These are phyloP conservation scores for Dacryopinax spathularia DNA, from an alignment of 768 basidiomycete species.

Conservation along the genomic window DNA sequence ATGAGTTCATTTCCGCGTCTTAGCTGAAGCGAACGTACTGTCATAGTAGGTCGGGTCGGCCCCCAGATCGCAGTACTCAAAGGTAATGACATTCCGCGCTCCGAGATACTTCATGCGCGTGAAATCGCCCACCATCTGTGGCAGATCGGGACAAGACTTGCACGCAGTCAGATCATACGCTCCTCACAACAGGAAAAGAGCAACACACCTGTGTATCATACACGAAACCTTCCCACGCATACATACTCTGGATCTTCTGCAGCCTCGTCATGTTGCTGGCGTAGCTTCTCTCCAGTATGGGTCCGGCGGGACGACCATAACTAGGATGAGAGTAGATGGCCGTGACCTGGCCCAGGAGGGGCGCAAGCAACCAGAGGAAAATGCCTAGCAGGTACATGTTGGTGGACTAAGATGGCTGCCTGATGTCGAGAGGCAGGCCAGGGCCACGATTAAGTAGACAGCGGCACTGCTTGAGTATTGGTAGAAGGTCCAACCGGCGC, in stretches of 20 bases:
- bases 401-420: no score
- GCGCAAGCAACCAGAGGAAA: neutral
- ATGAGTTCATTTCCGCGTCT: neutral
- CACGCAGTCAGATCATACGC: neutral
- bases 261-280: neutral
- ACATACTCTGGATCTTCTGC: conserved; percentile 1
- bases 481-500: no score
- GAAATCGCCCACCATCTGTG: neutral
- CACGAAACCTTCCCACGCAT: neutral
- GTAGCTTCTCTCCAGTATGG: neutral
- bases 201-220: neutral
- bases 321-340: neutral
- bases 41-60: conserved; percentile 2
- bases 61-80: neutral
- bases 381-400: no score
- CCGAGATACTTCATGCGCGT: neutral
- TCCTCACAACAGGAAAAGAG: neutral
- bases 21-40: neutral
- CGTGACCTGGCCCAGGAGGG: neutral
- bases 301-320: neutral
- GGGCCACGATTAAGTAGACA: no score
- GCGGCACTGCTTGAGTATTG: no score
- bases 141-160: neutral
- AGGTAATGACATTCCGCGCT: neutral
- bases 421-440: no score